phyloP scores from a whole-genome alignment of 495 filamentous ascomycete genomes.

The Hyaloscypha variabilis region DNA sequence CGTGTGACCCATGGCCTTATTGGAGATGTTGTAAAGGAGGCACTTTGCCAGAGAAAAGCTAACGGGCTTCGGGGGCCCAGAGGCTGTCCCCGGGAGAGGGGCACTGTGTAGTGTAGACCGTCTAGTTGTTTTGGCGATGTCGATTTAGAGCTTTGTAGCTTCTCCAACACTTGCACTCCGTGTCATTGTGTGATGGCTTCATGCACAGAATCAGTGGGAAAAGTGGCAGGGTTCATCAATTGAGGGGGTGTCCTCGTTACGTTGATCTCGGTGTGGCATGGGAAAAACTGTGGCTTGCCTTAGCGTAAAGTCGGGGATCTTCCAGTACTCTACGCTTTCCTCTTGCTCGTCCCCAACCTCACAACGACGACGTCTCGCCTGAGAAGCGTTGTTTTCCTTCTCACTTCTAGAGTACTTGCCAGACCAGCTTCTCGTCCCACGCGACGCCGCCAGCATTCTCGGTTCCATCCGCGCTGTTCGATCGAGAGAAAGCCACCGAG shows the following conservation, averaged over 20 bases:
- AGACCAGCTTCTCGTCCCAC: not conserved
- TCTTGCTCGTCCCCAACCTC: constrained; percentile 4
- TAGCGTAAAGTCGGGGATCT: not conserved
- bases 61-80: not conserved
- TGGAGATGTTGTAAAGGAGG: not conserved
- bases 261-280: too few relatives aligned
- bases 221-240: not conserved
- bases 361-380: not conserved
- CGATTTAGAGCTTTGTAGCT: not conserved
- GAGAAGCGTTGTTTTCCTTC: not conserved
- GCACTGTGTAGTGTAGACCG: not conserved
- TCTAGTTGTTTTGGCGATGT: not conserved
- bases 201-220: not conserved
- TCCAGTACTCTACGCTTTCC: constrained; percentile 2
- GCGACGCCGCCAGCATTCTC: not conserved
- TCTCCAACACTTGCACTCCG: not conserved
- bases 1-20: constrained; percentile 25
- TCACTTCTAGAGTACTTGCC: not conserved
- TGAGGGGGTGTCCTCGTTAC: too few relatives aligned
- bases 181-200: not conserved
- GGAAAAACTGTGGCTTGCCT: not conserved
- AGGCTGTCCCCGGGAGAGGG: not conserved
- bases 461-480: not conserved
- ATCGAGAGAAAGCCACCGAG: not conserved
- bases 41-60: constrained; percentile 2